Percentiles rank a stretch among this genome's conserved stretches.
Conservation (phyloP, 169 alveolate species). For the Fabrea salina region DNA sequence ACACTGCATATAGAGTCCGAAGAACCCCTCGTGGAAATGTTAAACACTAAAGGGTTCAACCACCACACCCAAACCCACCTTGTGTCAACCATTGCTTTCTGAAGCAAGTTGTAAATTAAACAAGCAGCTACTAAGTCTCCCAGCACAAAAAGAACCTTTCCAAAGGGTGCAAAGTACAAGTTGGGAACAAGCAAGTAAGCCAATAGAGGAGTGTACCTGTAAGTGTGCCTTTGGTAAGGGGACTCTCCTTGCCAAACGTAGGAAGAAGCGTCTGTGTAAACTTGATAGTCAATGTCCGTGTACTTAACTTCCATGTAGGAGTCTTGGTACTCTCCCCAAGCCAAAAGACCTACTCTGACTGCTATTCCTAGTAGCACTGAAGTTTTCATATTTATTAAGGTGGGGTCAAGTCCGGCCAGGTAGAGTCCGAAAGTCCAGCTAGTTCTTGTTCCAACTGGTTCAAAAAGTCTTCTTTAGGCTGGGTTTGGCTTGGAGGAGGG, state of each 20-base stretch:
- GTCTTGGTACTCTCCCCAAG: constrained; percentile 57
- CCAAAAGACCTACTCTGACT: constrained; percentile 33
- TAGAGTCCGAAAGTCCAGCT: too few species aligned
- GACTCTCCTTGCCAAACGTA: constrained; percentile 90
- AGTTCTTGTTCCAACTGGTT: constrained; percentile 22
- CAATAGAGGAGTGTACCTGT: constrained; percentile 97
- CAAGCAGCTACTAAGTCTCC: constrained; percentile 85
- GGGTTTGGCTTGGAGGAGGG: too few species aligned
- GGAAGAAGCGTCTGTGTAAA: constrained; percentile 95
- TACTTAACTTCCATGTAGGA: constrained; percentile 78
- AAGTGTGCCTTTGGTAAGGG: constrained; percentile 95
- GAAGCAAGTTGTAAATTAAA: constrained; percentile 65
- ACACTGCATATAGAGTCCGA: constrained; percentile 80
- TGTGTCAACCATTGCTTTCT: constrained; percentile 28
- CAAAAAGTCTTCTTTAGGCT: constrained; percentile 17
- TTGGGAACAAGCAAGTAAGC: constrained; percentile 79
- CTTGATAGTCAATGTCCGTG: constrained; percentile 97
- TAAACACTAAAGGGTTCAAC: constrained; percentile 90
- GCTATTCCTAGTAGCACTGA: constrained; percentile 21
- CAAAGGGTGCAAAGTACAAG: constrained; percentile 69
- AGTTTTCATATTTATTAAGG: too few species aligned
- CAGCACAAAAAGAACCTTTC: constrained; percentile 86
- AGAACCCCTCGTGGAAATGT: constrained; percentile 95
- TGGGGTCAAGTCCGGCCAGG: too few species aligned
- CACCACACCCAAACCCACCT: constrained; percentile 83